Conservation (phyloP, 805 yeast genomes). For the Brettanomyces naardenensis region DNA sequence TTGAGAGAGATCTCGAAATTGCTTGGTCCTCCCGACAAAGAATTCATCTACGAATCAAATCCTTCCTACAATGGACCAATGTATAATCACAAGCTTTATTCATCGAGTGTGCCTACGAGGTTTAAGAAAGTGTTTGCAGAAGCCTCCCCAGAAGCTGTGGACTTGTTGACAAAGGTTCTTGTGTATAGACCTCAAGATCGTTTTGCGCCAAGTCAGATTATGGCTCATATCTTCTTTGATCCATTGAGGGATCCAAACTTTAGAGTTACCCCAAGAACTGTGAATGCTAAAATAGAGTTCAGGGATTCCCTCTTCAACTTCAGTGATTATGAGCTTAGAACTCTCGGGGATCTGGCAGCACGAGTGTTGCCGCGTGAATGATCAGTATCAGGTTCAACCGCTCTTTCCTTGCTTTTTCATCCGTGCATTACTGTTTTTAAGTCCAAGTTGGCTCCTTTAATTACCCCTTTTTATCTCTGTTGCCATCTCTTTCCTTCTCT, state of each 20-base stretch:
- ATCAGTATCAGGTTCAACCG: background rate
- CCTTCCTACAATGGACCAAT: conserved; percentile 71
- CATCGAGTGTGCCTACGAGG: conserved; percentile 19
- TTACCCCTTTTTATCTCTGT: conserved; percentile 1
- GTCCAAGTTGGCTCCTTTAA: no score
- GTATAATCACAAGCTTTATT: conserved; percentile 48
- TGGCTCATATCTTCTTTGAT: conserved; percentile 85
- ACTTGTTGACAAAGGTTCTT: conserved; percentile 69
- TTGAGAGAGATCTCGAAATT: conserved; percentile 83
- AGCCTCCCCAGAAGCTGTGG: conserved; percentile 82
- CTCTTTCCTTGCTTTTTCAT: background rate
- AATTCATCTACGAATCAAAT: conserved; percentile 65
- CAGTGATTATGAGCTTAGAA: conserved; percentile 50
- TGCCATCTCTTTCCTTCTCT: background rate
- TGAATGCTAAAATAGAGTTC: conserved; percentile 28
- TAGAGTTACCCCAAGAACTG: conserved; percentile 25
- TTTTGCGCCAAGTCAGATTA: conserved; percentile 69
- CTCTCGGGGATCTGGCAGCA: conserved; percentile 20
- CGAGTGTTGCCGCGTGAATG: conserved; percentile 15
- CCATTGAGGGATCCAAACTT: conserved; percentile 60
- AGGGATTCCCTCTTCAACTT: conserved; percentile 54
- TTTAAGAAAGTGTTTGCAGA: conserved; percentile 63
- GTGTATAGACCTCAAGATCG: conserved; percentile 88
- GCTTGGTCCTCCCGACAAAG: conserved; percentile 78
- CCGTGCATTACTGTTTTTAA: no score